Percentiles rank a stretch among this genome's conserved stretches.
phyloP scores from a whole-genome alignment of 1,284 basidiomycete genomes.

The Ganoderma meredithae region DNA sequence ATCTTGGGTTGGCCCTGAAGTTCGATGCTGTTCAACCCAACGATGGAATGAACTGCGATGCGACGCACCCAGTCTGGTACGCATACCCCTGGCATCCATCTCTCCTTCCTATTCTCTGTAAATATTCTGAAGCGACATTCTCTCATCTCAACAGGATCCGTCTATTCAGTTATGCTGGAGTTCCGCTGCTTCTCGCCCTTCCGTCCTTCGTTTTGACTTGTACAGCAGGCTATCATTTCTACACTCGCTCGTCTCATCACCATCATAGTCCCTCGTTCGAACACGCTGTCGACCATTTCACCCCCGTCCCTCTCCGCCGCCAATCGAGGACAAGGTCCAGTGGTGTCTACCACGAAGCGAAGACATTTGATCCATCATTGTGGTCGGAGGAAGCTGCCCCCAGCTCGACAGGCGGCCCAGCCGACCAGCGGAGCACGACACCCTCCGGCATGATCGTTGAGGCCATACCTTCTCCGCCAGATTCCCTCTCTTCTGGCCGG shows the following conservation, averaged over 20 bases:
- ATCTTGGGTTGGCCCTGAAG: slow-evolving; percentile 52
- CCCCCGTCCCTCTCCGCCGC: slow-evolving; percentile 34
- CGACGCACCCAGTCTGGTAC: slow-evolving; percentile 60
- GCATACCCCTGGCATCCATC: slow-evolving; percentile 25
- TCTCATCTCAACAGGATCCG: slow-evolving; percentile 54
- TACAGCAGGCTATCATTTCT: slow-evolving; percentile 28
- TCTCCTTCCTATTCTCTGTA: not conserved
- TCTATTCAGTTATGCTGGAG: slow-evolving; percentile 65
- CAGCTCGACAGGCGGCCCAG: slow-evolving; percentile 5
- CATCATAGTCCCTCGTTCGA: slow-evolving; percentile 20
- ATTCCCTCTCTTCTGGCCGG: slow-evolving; percentile 33
- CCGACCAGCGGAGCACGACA: slow-evolving; percentile 25
- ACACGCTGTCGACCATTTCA: slow-evolving; percentile 29
- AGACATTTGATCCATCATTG: slow-evolving; percentile 14
- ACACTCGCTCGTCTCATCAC: slow-evolving; percentile 25
- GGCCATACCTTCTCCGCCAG: slow-evolving; percentile 35
- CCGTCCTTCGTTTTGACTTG: slow-evolving; percentile 57
- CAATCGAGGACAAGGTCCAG: slow-evolving; percentile 20
- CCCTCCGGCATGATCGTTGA: slow-evolving; percentile 29
- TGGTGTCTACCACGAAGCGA: slow-evolving; percentile 26
- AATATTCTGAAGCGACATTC: not conserved
- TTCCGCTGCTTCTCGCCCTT: slow-evolving; percentile 57
- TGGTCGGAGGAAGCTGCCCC: slow-evolving; percentile 3
- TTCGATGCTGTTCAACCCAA: slow-evolving; percentile 52
- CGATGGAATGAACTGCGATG: slow-evolving; percentile 65